These are phyloP conservation scores for Saitozyma podzolica DNA, from an alignment of 768 basidiomycete species.

Conservation along the genomic window DNA sequence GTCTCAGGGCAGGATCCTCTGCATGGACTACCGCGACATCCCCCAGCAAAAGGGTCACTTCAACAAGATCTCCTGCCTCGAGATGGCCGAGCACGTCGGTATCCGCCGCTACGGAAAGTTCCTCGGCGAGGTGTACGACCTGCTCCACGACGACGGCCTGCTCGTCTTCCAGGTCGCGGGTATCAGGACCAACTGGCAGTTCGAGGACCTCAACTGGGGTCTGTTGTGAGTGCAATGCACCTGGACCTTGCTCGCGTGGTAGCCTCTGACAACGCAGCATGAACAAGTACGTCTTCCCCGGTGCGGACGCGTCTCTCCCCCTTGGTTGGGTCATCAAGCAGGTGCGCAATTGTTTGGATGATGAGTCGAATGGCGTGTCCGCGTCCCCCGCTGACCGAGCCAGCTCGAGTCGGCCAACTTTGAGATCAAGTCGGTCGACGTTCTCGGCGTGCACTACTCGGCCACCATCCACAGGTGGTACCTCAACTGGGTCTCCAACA, in stretches of 20 bases:
- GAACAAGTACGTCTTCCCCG: constrained; percentile 86
- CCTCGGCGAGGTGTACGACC: constrained; percentile 85
- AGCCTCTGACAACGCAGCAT: constrained; percentile 34
- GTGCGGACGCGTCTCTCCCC: constrained; percentile 93
- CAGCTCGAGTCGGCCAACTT: constrained; percentile 80
- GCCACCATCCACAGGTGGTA: constrained; percentile 83
- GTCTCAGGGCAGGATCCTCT: constrained; percentile 81
- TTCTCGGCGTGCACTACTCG: constrained; percentile 95
- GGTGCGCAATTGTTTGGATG: constrained; percentile 53
- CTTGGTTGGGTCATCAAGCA: constrained; percentile 90
- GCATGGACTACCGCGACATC: constrained; percentile 90
- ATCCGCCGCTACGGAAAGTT: constrained; percentile 86
- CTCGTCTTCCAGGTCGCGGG: constrained; percentile 98
- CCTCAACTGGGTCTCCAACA: constrained; percentile 93
- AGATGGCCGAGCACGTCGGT: constrained; percentile 99
- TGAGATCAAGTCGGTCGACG: constrained; percentile 94
- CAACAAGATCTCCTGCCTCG: constrained; percentile 91
- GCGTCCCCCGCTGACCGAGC: constrained; percentile 6
- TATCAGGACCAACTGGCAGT: constrained; percentile 93
- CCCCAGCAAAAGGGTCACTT: constrained; percentile 71
- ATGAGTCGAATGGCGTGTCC: background rate
- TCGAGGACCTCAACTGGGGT: constrained; percentile 93
- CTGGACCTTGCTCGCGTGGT: background rate
- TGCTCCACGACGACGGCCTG: constrained; percentile 89
- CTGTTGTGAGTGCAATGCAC: constrained; percentile 37